Evolutionary conservation across 2,329 filamentous ascomycete species (phyloP).

Genomic region (Fusarium albidum): DNA sequence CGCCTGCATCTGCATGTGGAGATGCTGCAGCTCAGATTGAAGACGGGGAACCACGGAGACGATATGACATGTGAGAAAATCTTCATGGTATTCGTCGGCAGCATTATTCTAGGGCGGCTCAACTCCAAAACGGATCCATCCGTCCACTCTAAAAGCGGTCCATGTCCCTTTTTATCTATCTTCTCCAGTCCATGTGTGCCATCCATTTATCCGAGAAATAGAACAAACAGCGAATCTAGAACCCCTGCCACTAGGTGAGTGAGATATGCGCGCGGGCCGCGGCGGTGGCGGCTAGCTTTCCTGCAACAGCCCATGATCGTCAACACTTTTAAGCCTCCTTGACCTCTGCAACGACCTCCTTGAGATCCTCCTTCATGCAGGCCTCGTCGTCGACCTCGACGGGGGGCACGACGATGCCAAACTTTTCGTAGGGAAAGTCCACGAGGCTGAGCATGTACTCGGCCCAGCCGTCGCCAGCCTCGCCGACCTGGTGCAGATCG

Average conservation of each 20-base stretch:
- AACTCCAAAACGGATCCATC: no score
- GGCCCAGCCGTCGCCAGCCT: constrained; percentile 68
- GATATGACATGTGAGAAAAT: constrained; percentile 2
- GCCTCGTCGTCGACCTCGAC: constrained; percentile 52
- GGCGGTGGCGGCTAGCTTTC: neutral
- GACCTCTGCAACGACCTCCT: constrained; percentile 23
- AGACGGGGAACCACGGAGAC: neutral
- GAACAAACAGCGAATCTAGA: neutral
- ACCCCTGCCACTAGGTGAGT: neutral
- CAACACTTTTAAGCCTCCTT: constrained; percentile 19
- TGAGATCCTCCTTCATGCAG: constrained; percentile 49
- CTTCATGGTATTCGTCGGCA: neutral
- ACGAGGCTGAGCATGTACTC: constrained; percentile 61
- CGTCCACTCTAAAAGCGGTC: neutral
- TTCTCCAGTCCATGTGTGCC: neutral
- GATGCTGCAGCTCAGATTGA: constrained; percentile 8
- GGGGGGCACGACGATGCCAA: constrained; percentile 61
- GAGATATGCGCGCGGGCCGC: constrained; percentile 1
- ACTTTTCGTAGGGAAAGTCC: constrained; percentile 66
- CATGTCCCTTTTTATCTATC: constrained; percentile 1
- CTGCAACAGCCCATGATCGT: neutral
- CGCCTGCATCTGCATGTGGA: constrained; percentile 12
- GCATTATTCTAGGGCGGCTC: neutral
- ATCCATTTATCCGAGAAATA: constrained; percentile 12
- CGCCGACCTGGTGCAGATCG: constrained; percentile 64